Conservation (phyloP, 225 moss, liverwort and hornwort genomes). For the Asterella californica region DNA sequence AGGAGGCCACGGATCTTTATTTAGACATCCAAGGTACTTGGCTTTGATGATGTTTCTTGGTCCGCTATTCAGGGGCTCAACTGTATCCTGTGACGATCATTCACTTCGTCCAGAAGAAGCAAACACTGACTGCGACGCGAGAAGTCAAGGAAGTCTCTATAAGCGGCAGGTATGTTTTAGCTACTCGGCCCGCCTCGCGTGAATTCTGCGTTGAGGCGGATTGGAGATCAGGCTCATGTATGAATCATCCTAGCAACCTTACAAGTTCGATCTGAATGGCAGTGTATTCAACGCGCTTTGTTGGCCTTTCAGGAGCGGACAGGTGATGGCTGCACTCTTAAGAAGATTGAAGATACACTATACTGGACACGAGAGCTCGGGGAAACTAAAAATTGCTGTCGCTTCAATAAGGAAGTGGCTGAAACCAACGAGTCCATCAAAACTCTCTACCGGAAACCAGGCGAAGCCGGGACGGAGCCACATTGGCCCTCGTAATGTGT, state of each 20-base stretch:
- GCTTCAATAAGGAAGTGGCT: conserved; percentile 81
- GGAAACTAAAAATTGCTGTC: conserved; percentile 64
- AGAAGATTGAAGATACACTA: conserved; percentile 67
- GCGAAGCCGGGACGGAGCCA: conserved; percentile 34
- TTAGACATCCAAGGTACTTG: neutral
- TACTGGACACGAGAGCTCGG: conserved; percentile 70
- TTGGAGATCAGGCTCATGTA: neutral
- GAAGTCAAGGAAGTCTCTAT: conserved; percentile 53
- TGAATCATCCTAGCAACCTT: no score
- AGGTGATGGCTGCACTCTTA: conserved; percentile 68
- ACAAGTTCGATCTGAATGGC: neutral
- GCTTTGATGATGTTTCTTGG: neutral
- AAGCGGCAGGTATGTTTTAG: conserved; percentile 60
- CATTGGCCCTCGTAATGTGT: conserved; percentile 44
- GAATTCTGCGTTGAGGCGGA: neutral
- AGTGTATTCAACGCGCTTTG: neutral
- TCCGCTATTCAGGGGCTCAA: conserved; percentile 53
- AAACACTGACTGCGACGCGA: conserved; percentile 52
- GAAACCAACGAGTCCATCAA: conserved; percentile 28
- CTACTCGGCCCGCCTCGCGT: neutral
- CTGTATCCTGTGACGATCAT: conserved; percentile 62
- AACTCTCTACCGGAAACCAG: conserved; percentile 12
- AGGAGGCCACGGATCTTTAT: neutral
- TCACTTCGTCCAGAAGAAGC: conserved; percentile 65
- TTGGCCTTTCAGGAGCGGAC: conserved; percentile 66